Base-by-base conservation (phyloP, 768 basidiomycete genomes). In the Tricholoma sp. region DNA sequence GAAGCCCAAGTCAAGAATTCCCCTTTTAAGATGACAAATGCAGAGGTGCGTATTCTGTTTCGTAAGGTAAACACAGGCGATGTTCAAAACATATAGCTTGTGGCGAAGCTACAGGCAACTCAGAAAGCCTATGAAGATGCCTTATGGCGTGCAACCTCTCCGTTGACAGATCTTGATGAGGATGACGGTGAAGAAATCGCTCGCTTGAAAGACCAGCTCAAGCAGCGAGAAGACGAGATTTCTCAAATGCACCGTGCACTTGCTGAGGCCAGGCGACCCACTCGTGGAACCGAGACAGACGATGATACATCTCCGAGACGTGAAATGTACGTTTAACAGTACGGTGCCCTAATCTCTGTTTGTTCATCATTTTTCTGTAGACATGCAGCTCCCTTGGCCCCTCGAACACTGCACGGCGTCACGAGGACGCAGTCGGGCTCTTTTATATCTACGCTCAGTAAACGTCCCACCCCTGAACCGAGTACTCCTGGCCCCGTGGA, bases 391-490 rank as follows among this genome's bases (percentile, higher is more conserved):
- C 39, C 54, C 28, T 39, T 55, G 34, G 59, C 31, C 18, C 53
- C 59, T 0, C 55, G 54, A 32, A 51, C 59, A 11, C 55, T 31
- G 29, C 49, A 52, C 47, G 58, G 61, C 33, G 53, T 73, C 34
- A 69, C 65, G 28, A 70, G 76, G 36, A 80, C 80, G 6, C 71
- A 73, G 54, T 80, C 80, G 9, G 80, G 80, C 2, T 78, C 81
- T 3, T 60, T 72, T 48, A 81, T 82, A 55, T 72, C 76, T 48
- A 63, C 70, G 33, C 39, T 77, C 34, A 80, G 77, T 67, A 77
- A 76, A 59, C 79, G 71, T 20, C 79, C 80, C 9, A 81, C 80
- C 1, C 81, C 81, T 52, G 77, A 78, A 18, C 78, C 79, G 32
- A 80, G 73, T 60, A 56, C 61, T 3, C 60, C 60, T 11, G 60